phyloP scores from a whole-genome alignment of 2,329 filamentous ascomycete genomes.

The Metarhizium robertsii region DNA sequence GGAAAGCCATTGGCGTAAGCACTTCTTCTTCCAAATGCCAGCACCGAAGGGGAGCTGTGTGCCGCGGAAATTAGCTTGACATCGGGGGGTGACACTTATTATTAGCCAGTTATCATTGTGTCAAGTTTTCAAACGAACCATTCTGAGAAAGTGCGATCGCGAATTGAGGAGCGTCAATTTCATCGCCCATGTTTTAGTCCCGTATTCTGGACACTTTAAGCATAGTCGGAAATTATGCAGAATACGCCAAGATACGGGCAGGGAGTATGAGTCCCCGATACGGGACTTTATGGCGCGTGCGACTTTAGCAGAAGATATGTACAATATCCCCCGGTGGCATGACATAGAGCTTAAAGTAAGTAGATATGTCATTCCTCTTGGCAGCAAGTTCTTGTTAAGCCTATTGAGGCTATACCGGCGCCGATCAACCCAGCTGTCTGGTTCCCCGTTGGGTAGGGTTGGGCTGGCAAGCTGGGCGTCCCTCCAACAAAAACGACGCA shows the following conservation, averaged over 20 bases:
- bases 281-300: background rate
- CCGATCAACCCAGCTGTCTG: constrained; percentile 9
- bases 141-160: too few relatives aligned
- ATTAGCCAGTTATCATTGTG: too few relatives aligned
- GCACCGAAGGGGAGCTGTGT: background rate
- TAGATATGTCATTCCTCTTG: background rate
- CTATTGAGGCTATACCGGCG: constrained; percentile 3
- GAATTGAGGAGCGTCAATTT: too few relatives aligned
- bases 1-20: too few relatives aligned
- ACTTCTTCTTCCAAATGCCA: too few relatives aligned
- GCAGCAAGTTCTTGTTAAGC: constrained; percentile 1
- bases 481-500: background rate
- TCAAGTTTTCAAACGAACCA: too few relatives aligned
- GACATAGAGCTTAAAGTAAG: background rate
- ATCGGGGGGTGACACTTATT: background rate
- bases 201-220: too few relatives aligned
- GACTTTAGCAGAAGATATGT: too few relatives aligned
- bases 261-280: too few relatives aligned
- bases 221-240: too few relatives aligned
- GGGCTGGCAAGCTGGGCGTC: background rate
- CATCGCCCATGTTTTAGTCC: too few relatives aligned
- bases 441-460: background rate
- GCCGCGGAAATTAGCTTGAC: background rate
- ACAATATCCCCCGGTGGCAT: too few relatives aligned
- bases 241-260: background rate